Percentiles rank a stretch among this genome's conserved stretches.
phyloP scores from a whole-genome alignment of 768 basidiomycete species.

The Leccinum rimulosum region DNA sequence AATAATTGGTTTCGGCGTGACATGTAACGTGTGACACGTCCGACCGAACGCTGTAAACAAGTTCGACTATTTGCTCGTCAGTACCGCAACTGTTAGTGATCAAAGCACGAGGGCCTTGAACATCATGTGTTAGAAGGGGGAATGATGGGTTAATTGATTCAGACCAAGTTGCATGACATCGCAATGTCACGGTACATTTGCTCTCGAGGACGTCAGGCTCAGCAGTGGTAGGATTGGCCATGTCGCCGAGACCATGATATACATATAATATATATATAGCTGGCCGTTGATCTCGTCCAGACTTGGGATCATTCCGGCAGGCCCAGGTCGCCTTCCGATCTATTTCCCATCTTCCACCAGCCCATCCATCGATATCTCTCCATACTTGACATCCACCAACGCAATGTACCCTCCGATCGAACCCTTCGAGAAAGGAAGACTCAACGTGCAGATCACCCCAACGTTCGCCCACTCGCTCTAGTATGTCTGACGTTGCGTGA shows the following conservation, averaged over 20 bases:
- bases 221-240: background rate
- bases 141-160: no score
- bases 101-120: no score
- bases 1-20: background rate
- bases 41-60: no score
- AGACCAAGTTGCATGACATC: no score
- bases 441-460: constrained; percentile 62
- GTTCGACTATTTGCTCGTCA: no score
- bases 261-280: background rate
- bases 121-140: no score
- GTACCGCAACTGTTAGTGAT: no score
- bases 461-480: constrained; percentile 63
- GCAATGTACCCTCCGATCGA: constrained; percentile 67
- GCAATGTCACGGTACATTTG: background rate
- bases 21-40: background rate
- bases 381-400: background rate
- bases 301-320: constrained; percentile 7
- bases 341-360: constrained; percentile 10
- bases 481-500: constrained; percentile 40
- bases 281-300: constrained; percentile 5
- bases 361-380: constrained; percentile 20
- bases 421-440: constrained; percentile 60
- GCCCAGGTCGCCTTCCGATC: background rate
- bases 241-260: background rate
- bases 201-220: background rate